Percentiles rank a stretch among this genome's conserved stretches.
Conservation (phyloP, 352 stramenopile genomes). For the Pythium brassicae region DNA sequence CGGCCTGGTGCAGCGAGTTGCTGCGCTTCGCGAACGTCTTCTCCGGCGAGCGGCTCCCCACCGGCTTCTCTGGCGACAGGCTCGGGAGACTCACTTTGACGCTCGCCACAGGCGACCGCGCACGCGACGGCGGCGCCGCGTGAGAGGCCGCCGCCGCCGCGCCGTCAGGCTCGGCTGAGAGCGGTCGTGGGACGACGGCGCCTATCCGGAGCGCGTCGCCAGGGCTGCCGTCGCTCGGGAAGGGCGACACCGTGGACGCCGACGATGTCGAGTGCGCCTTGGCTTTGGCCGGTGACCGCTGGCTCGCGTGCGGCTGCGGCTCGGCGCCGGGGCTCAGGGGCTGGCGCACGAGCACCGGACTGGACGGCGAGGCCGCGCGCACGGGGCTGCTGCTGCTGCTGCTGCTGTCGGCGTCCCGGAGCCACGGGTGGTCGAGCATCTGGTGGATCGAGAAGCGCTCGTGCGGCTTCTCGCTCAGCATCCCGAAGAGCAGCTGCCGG, state of each 20-base stretch:
- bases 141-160: background rate
- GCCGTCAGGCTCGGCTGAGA: conserved; percentile 11
- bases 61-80: conserved; percentile 51
- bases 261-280: conserved; percentile 15
- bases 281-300: conserved; percentile 4
- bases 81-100: conserved; percentile 46
- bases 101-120: conserved; percentile 2
- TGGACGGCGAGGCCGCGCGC: background rate
- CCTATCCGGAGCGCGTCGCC: background rate
- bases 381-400: background rate
- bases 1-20: conserved; percentile 4
- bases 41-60: conserved; percentile 31
- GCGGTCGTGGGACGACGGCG: conserved; percentile 1
- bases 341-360: conserved; percentile 7
- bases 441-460: conserved; percentile 42
- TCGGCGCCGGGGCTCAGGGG: background rate
- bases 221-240: background rate
- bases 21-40: conserved; percentile 25
- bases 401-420: conserved; percentile 10
- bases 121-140: conserved; percentile 1
- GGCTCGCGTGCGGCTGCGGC: background rate
- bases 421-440: conserved; percentile 49
- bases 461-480: conserved; percentile 33
- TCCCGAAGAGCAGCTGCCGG: conserved; percentile 31
- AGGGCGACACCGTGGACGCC: conserved; percentile 1